Evolutionary conservation across 345 rosid species (phyloP), one percentile per base, ranked within the genome.

Genomic region (Dovyalis caffra): DNA sequence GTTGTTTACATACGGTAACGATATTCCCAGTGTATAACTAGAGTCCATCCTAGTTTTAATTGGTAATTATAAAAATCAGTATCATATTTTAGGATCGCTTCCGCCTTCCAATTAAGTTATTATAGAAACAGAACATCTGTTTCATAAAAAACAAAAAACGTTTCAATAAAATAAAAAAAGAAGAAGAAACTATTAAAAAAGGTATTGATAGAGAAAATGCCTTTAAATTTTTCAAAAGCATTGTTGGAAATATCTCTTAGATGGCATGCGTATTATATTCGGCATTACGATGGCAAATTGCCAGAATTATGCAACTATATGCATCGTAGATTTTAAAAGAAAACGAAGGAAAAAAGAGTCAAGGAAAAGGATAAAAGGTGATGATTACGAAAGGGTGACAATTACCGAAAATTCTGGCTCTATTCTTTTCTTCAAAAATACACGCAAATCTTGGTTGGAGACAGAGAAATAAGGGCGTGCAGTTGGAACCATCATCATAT

Each of bases 401-500:
- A 73, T 31, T 66, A 65, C 72, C 70, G 49, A 76, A 77, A 78
- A 75, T 72, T 69, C 53, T 68, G 80, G 71, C 49, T 16, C 51
- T 74, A 71, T 69, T 74, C 67, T 71, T 80, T 73, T n/a, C 63
- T 79, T 73, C 71, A 45, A 72, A 75, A 69, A 77, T 77, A 78
- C 45, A 81, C 69, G 76, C 70, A 79, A 81, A 79, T 83, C 80
- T 83, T 76, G 80, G 83, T 69, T 73, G 71, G 73, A 71, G 66
- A 47, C 47, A 37, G 82, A 32, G 72, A 73, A 68, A 67, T 58
- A 14, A 56, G 72, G 63, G 88, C 88, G 85, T 86, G 88, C 86
- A 58, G 73, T 26, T 75, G 75, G 74, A 69, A 77, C 77, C 82
- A 86, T 86, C 83, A 85, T 76, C 69, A 76, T 79, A 77, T 76